Evolutionary conservation across 2,329 filamentous ascomycete genomes (phyloP), one percentile per base, ranked within the genome.

Genomic region (Botrytis sinoallii): DNA sequence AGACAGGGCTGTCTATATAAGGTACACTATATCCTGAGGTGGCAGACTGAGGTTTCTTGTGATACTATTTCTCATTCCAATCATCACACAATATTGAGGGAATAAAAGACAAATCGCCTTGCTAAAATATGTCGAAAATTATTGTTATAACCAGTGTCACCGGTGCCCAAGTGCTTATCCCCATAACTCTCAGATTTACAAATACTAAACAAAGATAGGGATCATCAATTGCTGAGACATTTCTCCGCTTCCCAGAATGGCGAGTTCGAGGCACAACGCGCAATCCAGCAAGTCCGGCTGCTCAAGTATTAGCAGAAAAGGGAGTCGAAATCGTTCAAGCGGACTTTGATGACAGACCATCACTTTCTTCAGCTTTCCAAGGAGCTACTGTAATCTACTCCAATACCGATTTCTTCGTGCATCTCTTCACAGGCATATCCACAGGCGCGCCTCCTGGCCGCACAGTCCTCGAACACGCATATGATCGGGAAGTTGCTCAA

Each of bases 351-450:
- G 82, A 85, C 44, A 76, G 80, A 1, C 72, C 75, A 6, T 81
- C 80, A 7, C 82, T 87, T 0, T 18, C 75, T 80, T 40, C 22
- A 0, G 85, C 84, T 0, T 86, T 87, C 72, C 55, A 75, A 3
- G 85, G 84, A 12, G 86, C 86, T 29, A 84, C 85, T 74, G 52
- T 57, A 73, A 87, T 89, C 74, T 89, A 89, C 80, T 83, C 83
- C 74, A 85, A 88, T 68, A 89, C 87, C 0, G 84, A 89, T 75
- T 89, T 70, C 22, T 70, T 52, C 32, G 40, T 46, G n/a, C 63
- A 66, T 25, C 44, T 66, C 16, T 44, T 57, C n/a, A 29, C n/a
- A 29, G 52, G 52, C 8, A 57, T 57, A 29, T 29, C 52, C n/a
- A 16, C 3, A 18, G 52, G 52, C n/a, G 14, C n/a, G 6, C 52